Percentiles rank a stretch among this genome's conserved stretches.
Conservation (phyloP, 345 rosid genomes). For the Microcos paniculata region DNA sequence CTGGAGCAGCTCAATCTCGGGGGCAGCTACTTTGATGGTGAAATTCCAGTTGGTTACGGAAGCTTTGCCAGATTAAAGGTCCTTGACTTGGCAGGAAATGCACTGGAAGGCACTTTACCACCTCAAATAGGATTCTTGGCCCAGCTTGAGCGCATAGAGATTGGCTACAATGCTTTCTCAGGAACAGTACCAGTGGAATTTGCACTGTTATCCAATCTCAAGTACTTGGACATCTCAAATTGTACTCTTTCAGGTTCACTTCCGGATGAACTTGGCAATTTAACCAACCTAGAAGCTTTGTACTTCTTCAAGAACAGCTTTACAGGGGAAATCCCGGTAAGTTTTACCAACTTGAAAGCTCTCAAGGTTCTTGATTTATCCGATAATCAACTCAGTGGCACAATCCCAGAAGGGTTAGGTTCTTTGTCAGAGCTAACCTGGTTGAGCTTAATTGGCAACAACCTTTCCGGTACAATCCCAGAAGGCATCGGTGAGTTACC, state of each 20-base stretch:
- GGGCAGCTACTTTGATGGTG: conserved; percentile 88
- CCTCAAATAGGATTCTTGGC: conserved; percentile 56
- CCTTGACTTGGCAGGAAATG: conserved; percentile 73
- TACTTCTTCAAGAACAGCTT: conserved; percentile 56
- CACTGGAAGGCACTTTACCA: conserved; percentile 60
- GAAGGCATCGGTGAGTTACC: conserved; percentile 62
- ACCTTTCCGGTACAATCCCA: conserved; percentile 63
- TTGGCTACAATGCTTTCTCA: conserved; percentile 66
- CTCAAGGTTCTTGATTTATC: conserved; percentile 68
- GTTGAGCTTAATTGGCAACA: conserved; percentile 65
- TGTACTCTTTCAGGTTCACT: conserved; percentile 69
- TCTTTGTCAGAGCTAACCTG: conserved; percentile 51
- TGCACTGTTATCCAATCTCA: conserved; percentile 47
- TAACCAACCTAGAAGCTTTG: conserved; percentile 54
- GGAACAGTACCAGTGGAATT: conserved; percentile 72
- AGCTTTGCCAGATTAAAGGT: conserved; percentile 49
- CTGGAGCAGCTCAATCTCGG: conserved; percentile 90
- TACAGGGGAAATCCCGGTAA: conserved; percentile 68
- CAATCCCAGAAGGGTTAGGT: conserved; percentile 55
- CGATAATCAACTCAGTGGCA: conserved; percentile 60
- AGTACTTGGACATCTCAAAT: conserved; percentile 63
- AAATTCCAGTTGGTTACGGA: conserved; percentile 65
- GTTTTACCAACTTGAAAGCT: conserved; percentile 47
- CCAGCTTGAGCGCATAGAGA: conserved; percentile 66
- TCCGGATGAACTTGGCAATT: conserved; percentile 56